phyloP scores from a whole-genome alignment of 108 stramenopile genomes.

The Skeletonema marinoi region DNA sequence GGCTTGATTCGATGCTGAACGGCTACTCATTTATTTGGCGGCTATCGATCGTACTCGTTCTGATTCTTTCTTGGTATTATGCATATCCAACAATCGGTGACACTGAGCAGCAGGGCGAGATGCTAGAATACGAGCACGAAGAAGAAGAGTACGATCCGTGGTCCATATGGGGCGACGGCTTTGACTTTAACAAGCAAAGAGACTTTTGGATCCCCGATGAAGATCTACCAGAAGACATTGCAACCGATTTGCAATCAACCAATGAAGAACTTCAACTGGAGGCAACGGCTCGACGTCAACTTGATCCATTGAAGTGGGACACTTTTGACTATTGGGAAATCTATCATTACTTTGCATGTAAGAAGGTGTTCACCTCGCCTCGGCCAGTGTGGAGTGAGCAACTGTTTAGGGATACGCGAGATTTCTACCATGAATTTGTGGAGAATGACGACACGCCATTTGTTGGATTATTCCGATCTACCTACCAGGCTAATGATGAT shows the following conservation, averaged over 20 bases:
- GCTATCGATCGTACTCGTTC: too few relatives aligned
- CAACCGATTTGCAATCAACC: neutral
- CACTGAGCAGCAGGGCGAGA: too few relatives aligned
- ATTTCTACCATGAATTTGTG: neutral
- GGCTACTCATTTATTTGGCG: too few relatives aligned
- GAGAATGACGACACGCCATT: neutral
- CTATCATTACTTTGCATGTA: neutral
- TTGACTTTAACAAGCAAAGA: too few relatives aligned
- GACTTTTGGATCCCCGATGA: too few relatives aligned
- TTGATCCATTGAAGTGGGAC: neutral
- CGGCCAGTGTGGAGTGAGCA: neutral
- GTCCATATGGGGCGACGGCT: too few relatives aligned
- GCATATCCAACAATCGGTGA: too few relatives aligned
- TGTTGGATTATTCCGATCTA: neutral
- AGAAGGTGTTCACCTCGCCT: neutral
- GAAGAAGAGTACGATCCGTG: too few relatives aligned
- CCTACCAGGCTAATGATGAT: neutral
- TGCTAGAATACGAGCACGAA: too few relatives aligned
- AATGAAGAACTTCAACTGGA: neutral
- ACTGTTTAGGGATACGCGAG: neutral
- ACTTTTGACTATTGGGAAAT: neutral
- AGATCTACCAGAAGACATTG: too few relatives aligned
- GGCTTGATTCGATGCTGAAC: too few relatives aligned
- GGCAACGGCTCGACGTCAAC: neutral
- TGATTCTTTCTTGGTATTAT: too few relatives aligned